These are phyloP conservation scores for Lasiosphaeria miniovina DNA, from an alignment of 495 filamentous ascomycete genomes.

Conservation along the genomic window DNA sequence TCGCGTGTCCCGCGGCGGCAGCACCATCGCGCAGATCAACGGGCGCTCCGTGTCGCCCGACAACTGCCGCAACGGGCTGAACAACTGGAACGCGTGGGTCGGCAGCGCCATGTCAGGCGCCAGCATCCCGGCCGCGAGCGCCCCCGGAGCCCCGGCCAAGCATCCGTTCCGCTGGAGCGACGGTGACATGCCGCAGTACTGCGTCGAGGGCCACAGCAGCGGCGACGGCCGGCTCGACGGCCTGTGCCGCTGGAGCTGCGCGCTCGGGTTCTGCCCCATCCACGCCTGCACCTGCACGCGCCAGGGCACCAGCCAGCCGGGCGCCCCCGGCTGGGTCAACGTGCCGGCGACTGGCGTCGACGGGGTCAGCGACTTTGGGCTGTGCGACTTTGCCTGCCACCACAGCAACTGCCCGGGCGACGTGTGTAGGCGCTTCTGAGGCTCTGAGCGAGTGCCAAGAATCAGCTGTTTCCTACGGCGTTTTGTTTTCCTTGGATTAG, in stretches of 20 bases:
- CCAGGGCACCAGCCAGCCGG: neutral
- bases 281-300: conserved; percentile 7
- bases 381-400: conserved; percentile 12
- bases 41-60: conserved; percentile 3
- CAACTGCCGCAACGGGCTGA: conserved; percentile 1
- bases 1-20: conserved; percentile 27
- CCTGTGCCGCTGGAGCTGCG: conserved; percentile 14
- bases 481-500: too few species aligned
- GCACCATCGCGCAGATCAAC: neutral
- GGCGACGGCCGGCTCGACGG: conserved; percentile 3
- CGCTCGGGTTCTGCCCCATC: conserved; percentile 16
- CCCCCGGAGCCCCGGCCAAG: neutral
- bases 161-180: neutral
- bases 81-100: conserved; percentile 15
- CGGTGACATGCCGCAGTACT: neutral
- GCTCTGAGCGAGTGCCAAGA: too few species aligned
- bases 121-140: neutral
- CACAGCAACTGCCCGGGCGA: conserved; percentile 5
- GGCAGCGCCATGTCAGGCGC: neutral
- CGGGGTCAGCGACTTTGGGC: conserved; percentile 1
- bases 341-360: neutral
- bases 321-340: neutral
- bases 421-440: neutral
- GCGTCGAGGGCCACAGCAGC: neutral
- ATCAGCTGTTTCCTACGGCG: neutral